Evolutionary conservation across 2,329 filamentous ascomycete genomes (phyloP).

Genomic region (Claviceps sp.): DNA sequence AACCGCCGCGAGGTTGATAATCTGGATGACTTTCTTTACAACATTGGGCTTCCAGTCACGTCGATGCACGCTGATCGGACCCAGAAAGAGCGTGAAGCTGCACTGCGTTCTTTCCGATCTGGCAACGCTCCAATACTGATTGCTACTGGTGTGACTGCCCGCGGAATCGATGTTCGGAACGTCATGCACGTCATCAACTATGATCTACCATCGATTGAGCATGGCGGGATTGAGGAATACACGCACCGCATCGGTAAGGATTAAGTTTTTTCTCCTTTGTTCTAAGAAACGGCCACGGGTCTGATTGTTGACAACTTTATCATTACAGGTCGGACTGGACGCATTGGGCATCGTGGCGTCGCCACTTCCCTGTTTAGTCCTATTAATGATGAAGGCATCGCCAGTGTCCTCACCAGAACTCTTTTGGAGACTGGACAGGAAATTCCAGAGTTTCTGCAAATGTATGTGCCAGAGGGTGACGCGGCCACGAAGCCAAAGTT

Average conservation of each 20-base stretch:
- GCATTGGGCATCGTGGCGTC: slow-evolving; percentile 76
- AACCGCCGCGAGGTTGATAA: slow-evolving; percentile 65
- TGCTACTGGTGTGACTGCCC: slow-evolving; percentile 73
- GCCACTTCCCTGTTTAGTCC: slow-evolving; percentile 78
- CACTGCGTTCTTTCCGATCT: slow-evolving; percentile 70
- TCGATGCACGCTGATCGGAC: slow-evolving; percentile 82
- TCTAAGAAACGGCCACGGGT: background rate
- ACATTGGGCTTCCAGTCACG: slow-evolving; percentile 64
- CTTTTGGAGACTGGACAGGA: slow-evolving; percentile 67
- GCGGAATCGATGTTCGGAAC: slow-evolving; percentile 78
- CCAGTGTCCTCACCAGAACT: slow-evolving; percentile 61
- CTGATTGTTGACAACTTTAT: background rate
- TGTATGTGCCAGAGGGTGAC: slow-evolving; percentile 45
- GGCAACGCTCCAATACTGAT: slow-evolving; percentile 69
- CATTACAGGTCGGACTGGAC: slow-evolving; percentile 68
- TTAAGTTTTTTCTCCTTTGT: background rate
- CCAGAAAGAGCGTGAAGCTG: slow-evolving; percentile 83
- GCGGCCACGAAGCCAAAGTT: slow-evolving; percentile 35
- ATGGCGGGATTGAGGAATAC: slow-evolving; percentile 90
- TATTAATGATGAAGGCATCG: slow-evolving; percentile 61
- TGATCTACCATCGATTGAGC: slow-evolving; percentile 59
- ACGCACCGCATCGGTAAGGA: slow-evolving; percentile 77
- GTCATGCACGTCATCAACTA: slow-evolving; percentile 91
- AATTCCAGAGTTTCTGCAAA: slow-evolving; percentile 69
- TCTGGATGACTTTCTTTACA: slow-evolving; percentile 78